Percentiles rank a stretch among this genome's conserved stretches.
Evolutionary conservation across 176 grass and related monocot genomes (phyloP).

Genomic region (Paspalum notatum): DNA sequence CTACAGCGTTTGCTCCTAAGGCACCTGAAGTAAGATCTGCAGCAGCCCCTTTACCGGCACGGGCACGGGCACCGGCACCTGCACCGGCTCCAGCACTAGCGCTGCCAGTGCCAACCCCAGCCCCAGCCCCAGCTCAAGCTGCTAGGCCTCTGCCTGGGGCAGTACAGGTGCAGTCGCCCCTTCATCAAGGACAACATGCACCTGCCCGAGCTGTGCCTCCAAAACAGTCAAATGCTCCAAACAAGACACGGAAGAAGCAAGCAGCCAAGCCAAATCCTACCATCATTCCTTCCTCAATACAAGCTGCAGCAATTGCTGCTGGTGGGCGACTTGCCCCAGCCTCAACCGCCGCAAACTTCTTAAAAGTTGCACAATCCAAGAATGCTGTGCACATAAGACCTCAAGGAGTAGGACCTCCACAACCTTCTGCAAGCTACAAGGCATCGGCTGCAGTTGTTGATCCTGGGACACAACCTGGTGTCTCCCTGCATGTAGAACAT

Average conservation of each 20-base stretch:
- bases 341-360: constrained; percentile 48
- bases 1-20: constrained; percentile 38
- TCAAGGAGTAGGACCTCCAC: constrained; percentile 48
- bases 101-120: constrained; percentile 3
- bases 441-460: constrained; percentile 19
- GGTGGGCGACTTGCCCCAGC: constrained; percentile 77
- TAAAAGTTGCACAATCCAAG: constrained; percentile 84
- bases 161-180: constrained; percentile 25
- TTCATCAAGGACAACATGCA: constrained; percentile 49
- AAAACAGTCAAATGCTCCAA: constrained; percentile 51
- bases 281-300: constrained; percentile 53
- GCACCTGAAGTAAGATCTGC: constrained; percentile 27
- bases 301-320: constrained; percentile 90
- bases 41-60: constrained; percentile 18
- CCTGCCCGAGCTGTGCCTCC: constrained; percentile 28
- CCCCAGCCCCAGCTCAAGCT: constrained; percentile 31
- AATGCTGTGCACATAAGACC: constrained; percentile 76
- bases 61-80: background rate
- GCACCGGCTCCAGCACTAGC: background rate
- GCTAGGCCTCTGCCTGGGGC: constrained; percentile 35
- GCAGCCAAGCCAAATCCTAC: constrained; percentile 42
- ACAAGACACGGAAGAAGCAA: constrained; percentile 56
- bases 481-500: constrained; percentile 16
- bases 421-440: constrained; percentile 53
- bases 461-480: constrained; percentile 36